Percentiles rank a stretch among this genome's conserved stretches.
Evolutionary conservation across 2,329 filamentous ascomycete species (phyloP).

Genomic region (Stenocarpella maydis): DNA sequence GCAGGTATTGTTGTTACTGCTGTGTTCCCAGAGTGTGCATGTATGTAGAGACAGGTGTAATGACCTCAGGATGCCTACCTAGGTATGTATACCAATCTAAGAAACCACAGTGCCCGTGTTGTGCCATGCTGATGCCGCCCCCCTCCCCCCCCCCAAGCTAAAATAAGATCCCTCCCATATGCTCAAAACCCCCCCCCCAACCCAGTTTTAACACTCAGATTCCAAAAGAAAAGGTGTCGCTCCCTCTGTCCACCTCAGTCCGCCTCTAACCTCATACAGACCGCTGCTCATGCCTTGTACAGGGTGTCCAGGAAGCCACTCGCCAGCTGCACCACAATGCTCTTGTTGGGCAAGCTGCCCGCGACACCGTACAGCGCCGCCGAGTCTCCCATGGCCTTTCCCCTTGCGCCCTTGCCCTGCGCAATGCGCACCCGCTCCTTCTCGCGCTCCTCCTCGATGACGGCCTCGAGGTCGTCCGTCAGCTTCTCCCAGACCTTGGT

Average conservation of each 20-base stretch:
- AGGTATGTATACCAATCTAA: not conserved
- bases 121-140: conserved; percentile 12
- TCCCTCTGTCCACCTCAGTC: not conserved
- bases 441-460: conserved; percentile 77
- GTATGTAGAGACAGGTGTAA: not conserved
- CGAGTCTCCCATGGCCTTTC: conserved; percentile 77
- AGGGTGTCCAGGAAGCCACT: conserved; percentile 91
- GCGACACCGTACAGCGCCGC: conserved; percentile 95
- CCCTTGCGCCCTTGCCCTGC: conserved; percentile 72
- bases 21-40: not conserved
- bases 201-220: not conserved
- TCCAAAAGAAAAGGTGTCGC: too few relatives aligned
- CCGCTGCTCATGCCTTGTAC: conserved; percentile 77
- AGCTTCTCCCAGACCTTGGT: conserved; percentile 82
- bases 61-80: too few relatives aligned
- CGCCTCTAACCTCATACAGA: too few relatives aligned
- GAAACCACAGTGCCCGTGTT: conserved; percentile 13
- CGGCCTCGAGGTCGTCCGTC: conserved; percentile 73
- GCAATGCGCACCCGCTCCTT: conserved; percentile 78
- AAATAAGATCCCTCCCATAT: not conserved
- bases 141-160: too few relatives aligned
- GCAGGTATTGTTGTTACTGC: too few relatives aligned
- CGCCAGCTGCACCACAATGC: conserved; percentile 88
- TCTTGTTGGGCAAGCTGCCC: conserved; percentile 94
- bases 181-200: not conserved